Evolutionary conservation across 345 rosid species (phyloP), one percentile per base, ranked within the genome.

Genomic region (Barbarea vulgaris): DNA sequence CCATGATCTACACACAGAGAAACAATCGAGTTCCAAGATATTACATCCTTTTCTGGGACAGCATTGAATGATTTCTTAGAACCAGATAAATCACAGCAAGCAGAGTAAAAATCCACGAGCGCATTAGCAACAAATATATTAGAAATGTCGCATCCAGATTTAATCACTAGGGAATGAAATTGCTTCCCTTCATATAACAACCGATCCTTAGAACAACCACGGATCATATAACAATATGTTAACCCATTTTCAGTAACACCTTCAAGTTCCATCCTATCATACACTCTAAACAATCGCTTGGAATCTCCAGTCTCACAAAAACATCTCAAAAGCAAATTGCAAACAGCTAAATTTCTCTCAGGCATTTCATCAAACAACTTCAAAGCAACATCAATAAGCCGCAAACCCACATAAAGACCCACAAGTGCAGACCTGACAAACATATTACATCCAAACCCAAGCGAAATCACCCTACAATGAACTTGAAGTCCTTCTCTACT

Each of bases 11-110:
- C 81, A 68, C 30, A 77, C 27, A 82, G 84, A 22, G 91, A 80
- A 63, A 93, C 78, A 72, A 89, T 81, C 4, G 96, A 93, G 70
- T 93, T 91, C 97, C 96, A 93, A 0, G 98, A 91, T 56, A 93
- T 77, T 31, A 87, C 87, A 80, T 87, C 90, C 79, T 64, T 65
- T 44, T 68, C 71, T 1, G 74, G 73, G 64, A 93, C 74, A 60
- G 69, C 85, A 55, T 42, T 58, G 58, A 93, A 88, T 39, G 89
- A 82, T 73, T 73, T 82, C 79, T 21, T 78, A 25, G 93, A 86
- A 76, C 81, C 87, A 4, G 10, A 55, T 48, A 87, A 73, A 69
- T 71, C 64, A 22, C 84, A 77, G 65, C 91, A 88, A 56, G 88
- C 85, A 73, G 93, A 87, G 80, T 91, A 88, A 39, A 85, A 85